Evolutionary conservation across 805 yeast species (phyloP), one percentile per base, ranked within the genome.

Genomic region (Maudiozyma saulgeensis): DNA sequence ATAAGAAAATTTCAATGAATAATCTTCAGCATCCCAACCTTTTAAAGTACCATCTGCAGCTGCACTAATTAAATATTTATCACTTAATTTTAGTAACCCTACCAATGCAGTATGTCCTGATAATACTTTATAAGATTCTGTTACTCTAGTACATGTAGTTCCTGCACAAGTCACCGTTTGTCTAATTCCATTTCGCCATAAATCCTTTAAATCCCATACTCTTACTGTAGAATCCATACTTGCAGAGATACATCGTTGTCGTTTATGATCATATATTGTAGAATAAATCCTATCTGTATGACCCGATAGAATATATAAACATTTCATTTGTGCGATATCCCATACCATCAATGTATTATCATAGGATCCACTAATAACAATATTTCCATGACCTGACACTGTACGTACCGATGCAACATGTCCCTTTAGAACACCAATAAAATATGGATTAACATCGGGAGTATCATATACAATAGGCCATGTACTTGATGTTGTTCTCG

Each of bases 11-110:
- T 73, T 71, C 41, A 86, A 79, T 19, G 76, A 75, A 28, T 87
- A 89, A 8, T 82, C 77, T 26, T 79, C 79, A 1, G 96, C 93
- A 61, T 93, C 85, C 99, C 99, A 93, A 1, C 91, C 83, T 46
- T 97, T 76, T 41, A 93, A 73, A 0, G 96, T 83, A 3, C 93
- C 80, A 66, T 93, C 99, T 0, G 98, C 98, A 2, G 97, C 98
- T 0, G 96, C 99, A 43, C 95, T 84, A 1, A 91, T 95, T 12
- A 93, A 71, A 44, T 80, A 81, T 35, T 83, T 80, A 25, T 84
- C 81, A 6, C 88, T 81, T 8, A 90, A 75, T 43, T 87, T 87
- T 26, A 91, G 72, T 43, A 93, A 71, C 0, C 98, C 99, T 15
- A 93, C 99, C 19, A 93, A 70, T 12, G 91, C 86, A 1, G 87